A percentile compares a stretch with the other conserved stretches of the same genome.
These are phyloP conservation scores for Lentinula boryana DNA, from an alignment of 768 basidiomycete genomes.

Conservation along the genomic window DNA sequence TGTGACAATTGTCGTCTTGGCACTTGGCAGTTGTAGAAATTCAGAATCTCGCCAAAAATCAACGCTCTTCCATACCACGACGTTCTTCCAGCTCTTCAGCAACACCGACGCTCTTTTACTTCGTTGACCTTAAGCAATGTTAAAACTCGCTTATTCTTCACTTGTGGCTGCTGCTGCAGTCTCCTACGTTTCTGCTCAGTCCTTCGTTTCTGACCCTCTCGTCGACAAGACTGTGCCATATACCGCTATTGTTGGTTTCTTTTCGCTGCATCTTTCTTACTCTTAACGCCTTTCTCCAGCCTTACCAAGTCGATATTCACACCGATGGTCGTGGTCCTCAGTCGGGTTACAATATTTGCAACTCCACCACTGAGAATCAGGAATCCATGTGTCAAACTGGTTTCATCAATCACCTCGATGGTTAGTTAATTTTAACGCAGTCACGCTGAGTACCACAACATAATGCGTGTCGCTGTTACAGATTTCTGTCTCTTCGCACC, in stretches of 20 bases:
- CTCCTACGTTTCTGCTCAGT: conserved; percentile 6
- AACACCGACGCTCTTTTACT: conserved; percentile 1
- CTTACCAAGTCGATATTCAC: conserved; percentile 38
- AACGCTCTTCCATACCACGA: background rate
- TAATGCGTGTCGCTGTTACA: conserved; percentile 12
- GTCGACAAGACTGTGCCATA: conserved; percentile 7
- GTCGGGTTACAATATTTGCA: conserved; percentile 62
- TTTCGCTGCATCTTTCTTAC: background rate
- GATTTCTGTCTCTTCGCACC: conserved; percentile 62
- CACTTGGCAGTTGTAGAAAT: conserved; percentile 3
- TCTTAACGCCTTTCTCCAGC: conserved; percentile 21
- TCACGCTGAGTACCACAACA: background rate
- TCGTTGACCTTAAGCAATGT: background rate
- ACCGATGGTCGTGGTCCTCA: conserved; percentile 29
- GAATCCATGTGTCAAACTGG: conserved; percentile 57
- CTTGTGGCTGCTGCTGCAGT: conserved; percentile 5
- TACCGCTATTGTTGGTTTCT: conserved; percentile 5
- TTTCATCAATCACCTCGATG: conserved; percentile 49
- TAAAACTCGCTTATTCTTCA: conserved; percentile 3
- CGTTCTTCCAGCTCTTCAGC: background rate
- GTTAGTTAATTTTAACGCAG: conserved; percentile 20
- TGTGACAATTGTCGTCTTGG: background rate
- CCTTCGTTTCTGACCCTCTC: conserved; percentile 8
- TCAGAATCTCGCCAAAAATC: background rate
- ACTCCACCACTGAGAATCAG: conserved; percentile 57